Percentiles rank a stretch among this genome's conserved stretches.
These are phyloP conservation scores for Lentinula guzmanii DNA, from an alignment of 768 basidiomycete species.

Conservation along the genomic window DNA sequence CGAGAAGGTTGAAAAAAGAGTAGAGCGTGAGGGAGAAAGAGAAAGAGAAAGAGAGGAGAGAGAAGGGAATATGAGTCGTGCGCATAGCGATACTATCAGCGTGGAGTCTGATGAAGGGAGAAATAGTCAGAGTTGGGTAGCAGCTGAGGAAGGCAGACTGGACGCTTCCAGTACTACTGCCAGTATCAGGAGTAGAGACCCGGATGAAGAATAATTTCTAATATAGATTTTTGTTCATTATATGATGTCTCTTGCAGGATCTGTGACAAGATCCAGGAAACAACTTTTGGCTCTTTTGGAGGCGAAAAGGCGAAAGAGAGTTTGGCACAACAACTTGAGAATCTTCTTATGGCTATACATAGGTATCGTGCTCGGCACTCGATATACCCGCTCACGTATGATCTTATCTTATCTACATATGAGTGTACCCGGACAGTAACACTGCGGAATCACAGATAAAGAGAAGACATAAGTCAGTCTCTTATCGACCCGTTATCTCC, in stretches of 20 bases:
- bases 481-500: too few species aligned
- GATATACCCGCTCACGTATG: too few species aligned
- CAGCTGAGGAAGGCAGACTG: not conserved
- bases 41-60: not conserved
- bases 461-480: not conserved
- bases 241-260: too few species aligned
- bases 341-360: too few species aligned
- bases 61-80: not conserved
- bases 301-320: too few species aligned
- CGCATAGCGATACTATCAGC: not conserved
- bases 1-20: conserved; percentile 46
- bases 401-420: not conserved
- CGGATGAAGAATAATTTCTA: not conserved
- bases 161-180: not conserved
- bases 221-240: too few species aligned
- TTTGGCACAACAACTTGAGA: too few species aligned
- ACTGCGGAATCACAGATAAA: not conserved
- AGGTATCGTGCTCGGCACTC: too few species aligned
- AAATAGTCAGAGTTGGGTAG: not conserved
- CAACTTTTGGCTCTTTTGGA: too few species aligned
- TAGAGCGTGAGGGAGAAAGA: conserved; percentile 34
- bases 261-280: too few species aligned
- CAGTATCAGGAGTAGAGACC: not conserved
- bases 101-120: not conserved
- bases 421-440: not conserved